Percentiles rank a stretch among this genome's conserved stretches.
Evolutionary conservation across 257 asterid genomes (phyloP).

Genomic region (Fraxinus americana): DNA sequence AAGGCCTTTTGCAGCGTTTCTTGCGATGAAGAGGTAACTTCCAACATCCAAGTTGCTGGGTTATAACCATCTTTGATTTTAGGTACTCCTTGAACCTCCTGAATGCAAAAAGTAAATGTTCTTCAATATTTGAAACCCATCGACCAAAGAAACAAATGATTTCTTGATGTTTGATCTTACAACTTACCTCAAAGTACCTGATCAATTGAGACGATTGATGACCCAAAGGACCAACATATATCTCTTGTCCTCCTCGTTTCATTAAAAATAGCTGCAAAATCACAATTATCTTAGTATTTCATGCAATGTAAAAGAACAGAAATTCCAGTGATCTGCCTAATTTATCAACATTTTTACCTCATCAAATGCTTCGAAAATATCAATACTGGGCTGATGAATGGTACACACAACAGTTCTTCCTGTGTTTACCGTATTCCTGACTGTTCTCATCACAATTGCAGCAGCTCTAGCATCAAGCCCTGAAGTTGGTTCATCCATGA

Average conservation of each 20-base stretch:
- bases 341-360: conserved; percentile 42
- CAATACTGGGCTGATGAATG: conserved; percentile 83
- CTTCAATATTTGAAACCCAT: not conserved
- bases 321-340: not conserved
- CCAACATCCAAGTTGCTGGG: conserved; percentile 72
- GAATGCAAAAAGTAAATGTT: not conserved
- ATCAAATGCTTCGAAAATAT: conserved; percentile 79
- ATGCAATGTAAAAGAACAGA: not conserved
- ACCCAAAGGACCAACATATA: conserved; percentile 79
- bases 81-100: conserved; percentile 55
- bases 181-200: conserved; percentile 56
- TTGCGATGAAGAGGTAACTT: no score
- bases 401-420: conserved; percentile 88
- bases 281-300: not conserved
- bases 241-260: conserved; percentile 82
- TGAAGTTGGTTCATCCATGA: conserved; percentile 89
- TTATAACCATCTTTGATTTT: conserved; percentile 63
- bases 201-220: conserved; percentile 53
- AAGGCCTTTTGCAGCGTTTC: no score
- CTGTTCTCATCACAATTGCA: conserved; percentile 85
- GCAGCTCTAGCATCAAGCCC: conserved; percentile 87
- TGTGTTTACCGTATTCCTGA: conserved; percentile 75
- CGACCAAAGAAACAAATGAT: no score
- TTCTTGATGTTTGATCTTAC: not conserved
- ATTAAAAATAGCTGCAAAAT: conserved; percentile 57